Base-by-base conservation (phyloP, 257 asterid species). In the Jacaranda mimosifolia region DNA sequence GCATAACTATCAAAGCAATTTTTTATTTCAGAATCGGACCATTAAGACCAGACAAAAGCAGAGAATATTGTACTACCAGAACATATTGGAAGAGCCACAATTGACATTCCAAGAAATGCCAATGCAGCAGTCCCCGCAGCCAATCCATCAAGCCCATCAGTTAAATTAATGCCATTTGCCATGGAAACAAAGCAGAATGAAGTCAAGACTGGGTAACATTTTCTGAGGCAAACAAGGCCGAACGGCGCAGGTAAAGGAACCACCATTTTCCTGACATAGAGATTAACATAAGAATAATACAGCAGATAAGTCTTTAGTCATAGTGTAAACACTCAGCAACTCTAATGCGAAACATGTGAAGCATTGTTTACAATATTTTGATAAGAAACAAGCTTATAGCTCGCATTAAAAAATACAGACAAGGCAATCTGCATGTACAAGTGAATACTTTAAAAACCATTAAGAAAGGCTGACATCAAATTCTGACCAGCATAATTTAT, bases 121-220 rank as follows among this genome's bases (percentile, higher is more conserved):
- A 94, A 71, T 36, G 98, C 96, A 72, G 99, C 98, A 67, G 88
- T 86, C 40, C 99, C 98, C 36, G 94, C 97, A 80, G 99, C 96
- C 89, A 94, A 85, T 58, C 98, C 99, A 76, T 94, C 99, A 49
- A 91, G 97, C 49, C 95, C 92, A 75, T 92, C 91, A 57, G 92
- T 94, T 75, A 92, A 51, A 72, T 91, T 80, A 68, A 92, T 83
- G 43, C 97, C 98, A 80, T 90, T 89, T 51, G 91, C 90, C 96
- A 88, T 87, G 75, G 97, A 88, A 82, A 90, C 89, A 79, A 91
- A 91, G 83, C 92, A 92, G 75, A 91, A 83, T 56, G 87, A 82
- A 64, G 91, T 73, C 80, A 91, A 79, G 75, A 89, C 56, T 26
- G 96, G 90, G 81, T 92, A 94, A 60, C 82, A 64, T 71, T 82